Evolutionary conservation across 2,329 filamentous ascomycete genomes (phyloP).

Genomic region (Ilyonectria robusta): DNA sequence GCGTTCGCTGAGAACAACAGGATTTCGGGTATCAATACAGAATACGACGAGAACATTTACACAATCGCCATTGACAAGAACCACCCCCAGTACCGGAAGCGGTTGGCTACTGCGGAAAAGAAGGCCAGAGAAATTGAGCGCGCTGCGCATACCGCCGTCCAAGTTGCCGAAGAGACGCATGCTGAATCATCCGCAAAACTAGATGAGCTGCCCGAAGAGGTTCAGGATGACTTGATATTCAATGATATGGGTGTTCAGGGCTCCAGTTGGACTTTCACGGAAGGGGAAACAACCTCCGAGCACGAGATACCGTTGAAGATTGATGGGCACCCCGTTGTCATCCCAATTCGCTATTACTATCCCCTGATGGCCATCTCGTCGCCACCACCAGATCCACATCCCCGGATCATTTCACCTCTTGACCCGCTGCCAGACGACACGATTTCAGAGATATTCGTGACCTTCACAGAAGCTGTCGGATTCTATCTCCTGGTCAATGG

Average conservation of each 20-base stretch:
- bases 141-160: conserved; percentile 79
- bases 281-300: not conserved
- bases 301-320: conserved; percentile 17
- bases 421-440: not conserved
- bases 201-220: not conserved
- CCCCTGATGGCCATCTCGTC: not conserved
- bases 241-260: not conserved
- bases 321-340: conserved; percentile 1
- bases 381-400: conserved; percentile 8
- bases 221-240: not conserved
- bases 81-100: conserved; percentile 85
- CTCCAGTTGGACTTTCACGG: not conserved
- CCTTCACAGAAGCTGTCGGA: not conserved
- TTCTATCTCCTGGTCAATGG: conserved; percentile 13
- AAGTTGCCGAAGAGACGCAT: conserved; percentile 83
- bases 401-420: not conserved
- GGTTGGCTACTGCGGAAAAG: conserved; percentile 82
- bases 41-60: conserved; percentile 95
- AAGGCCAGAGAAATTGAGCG: conserved; percentile 93
- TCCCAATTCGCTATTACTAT: conserved; percentile 1
- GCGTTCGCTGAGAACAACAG: conserved; percentile 93
- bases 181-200: too few relatives aligned
- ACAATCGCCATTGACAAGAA: conserved; percentile 90
- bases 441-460: not conserved
- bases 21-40: conserved; percentile 88